Evolutionary conservation across 176 grass and related monocot genomes (phyloP).

Genomic region (Aegilops umbellulata): DNA sequence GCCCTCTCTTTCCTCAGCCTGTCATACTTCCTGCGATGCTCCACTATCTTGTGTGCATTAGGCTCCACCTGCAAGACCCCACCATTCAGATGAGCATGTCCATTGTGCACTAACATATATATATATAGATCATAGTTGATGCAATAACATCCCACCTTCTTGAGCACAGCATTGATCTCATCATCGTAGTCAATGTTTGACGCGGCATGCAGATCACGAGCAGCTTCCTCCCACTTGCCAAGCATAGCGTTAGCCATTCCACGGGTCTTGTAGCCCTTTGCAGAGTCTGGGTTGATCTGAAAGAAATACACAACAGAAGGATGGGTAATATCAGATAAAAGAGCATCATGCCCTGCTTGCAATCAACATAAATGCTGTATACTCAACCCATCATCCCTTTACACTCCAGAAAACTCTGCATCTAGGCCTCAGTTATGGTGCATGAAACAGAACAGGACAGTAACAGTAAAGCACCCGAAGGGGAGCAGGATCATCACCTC

Average conservation of each 20-base stretch:
- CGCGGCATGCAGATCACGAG: slow-evolving; percentile 77
- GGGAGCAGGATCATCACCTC: slow-evolving; percentile 40
- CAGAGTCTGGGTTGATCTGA: slow-evolving; percentile 96
- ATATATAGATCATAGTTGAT: not conserved
- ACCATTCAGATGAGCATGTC: too few species aligned
- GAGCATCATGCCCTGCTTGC: not conserved
- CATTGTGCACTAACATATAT: not conserved
- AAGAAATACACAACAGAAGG: not conserved
- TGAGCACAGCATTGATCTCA: slow-evolving; percentile 87
- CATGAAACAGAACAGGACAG: not conserved
- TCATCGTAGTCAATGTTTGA: slow-evolving; percentile 96
- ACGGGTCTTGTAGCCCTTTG: slow-evolving; percentile 92
- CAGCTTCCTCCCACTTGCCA: slow-evolving; percentile 89
- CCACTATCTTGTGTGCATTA: slow-evolving; percentile 94
- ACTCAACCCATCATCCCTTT: not conserved
- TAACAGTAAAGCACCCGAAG: not conserved
- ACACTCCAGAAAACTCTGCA: not conserved
- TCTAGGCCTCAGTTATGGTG: not conserved
- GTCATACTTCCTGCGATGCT: slow-evolving; percentile 92
- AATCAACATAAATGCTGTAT: not conserved
- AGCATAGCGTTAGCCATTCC: slow-evolving; percentile 89
- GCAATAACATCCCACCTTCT: slow-evolving; percentile 51
- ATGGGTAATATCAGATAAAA: not conserved
- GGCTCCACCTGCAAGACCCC: slow-evolving; percentile 95
- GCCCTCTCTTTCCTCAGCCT: slow-evolving; percentile 79